These are phyloP conservation scores for Biscogniauxia sp. DNA, from an alignment of 2,329 filamentous ascomycete species.

Conservation along the genomic window DNA sequence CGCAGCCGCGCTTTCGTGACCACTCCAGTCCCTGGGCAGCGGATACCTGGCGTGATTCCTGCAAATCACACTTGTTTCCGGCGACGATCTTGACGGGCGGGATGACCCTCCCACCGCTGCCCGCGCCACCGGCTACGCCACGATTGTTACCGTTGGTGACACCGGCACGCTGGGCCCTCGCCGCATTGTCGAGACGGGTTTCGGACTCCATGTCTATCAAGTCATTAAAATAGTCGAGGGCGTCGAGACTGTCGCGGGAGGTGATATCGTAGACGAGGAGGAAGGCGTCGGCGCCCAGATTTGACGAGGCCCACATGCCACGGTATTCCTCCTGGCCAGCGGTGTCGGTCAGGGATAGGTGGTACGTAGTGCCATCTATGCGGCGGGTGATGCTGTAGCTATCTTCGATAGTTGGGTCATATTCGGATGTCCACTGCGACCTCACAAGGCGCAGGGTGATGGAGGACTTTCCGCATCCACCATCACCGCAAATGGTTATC, in stretches of 20 bases:
- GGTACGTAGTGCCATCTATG: conserved; percentile 78
- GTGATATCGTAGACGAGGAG: conserved; percentile 89
- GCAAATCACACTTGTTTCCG: conserved; percentile 83
- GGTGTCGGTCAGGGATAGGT: conserved; percentile 77
- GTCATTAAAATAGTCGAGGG: conserved; percentile 75
- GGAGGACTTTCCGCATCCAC: conserved; percentile 80
- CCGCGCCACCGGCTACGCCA: conserved; percentile 29
- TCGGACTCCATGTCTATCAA: conserved; percentile 82
- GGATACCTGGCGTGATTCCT: conserved; percentile 65
- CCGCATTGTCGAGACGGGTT: conserved; percentile 61
- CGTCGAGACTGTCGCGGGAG: conserved; percentile 62
- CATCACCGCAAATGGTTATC: conserved; percentile 84
- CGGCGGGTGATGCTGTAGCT: conserved; percentile 79
- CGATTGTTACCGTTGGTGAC: conserved; percentile 16
- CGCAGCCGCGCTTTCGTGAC: conserved; percentile 69
- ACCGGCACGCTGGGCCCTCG: conserved; percentile 46
- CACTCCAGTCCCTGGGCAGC: conserved; percentile 72
- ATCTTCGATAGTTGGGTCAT: conserved; percentile 79
- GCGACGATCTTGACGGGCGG: conserved; percentile 79
- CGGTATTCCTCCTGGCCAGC: conserved; percentile 90
- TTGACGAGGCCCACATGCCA: conserved; percentile 78
- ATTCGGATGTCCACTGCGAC: conserved; percentile 80
- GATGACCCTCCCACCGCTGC: conserved; percentile 49
- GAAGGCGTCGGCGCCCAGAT: conserved; percentile 78
- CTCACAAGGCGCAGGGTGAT: conserved; percentile 81